phyloP scores from a whole-genome alignment of 1,284 basidiomycete species.

The Ceratobasidium sp. region DNA sequence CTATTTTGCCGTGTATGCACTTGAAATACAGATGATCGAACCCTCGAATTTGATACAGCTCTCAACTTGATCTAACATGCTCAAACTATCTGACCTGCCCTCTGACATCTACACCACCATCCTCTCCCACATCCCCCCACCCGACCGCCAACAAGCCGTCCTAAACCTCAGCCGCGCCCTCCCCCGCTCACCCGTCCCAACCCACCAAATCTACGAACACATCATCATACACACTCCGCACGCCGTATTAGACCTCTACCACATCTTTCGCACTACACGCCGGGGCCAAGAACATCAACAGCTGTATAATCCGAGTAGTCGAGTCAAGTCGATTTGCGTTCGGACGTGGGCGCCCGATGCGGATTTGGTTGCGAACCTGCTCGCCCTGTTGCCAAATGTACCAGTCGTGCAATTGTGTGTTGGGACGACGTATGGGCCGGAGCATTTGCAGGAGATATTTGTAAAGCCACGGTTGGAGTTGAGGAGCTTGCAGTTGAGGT shows the following conservation, averaged over 20 bases:
- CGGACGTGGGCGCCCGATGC: slow-evolving; percentile 71
- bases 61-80: neutral
- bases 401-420: slow-evolving; percentile 64
- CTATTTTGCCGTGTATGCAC: too few species aligned
- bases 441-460: slow-evolving; percentile 71
- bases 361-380: slow-evolving; percentile 67
- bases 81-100: slow-evolving; percentile 58
- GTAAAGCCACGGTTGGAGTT: slow-evolving; percentile 57
- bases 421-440: slow-evolving; percentile 72
- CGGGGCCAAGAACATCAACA: slow-evolving; percentile 5
- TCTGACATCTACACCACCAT: slow-evolving; percentile 69
- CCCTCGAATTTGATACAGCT: too few species aligned
- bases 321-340: slow-evolving; percentile 63
- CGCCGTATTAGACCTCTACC: slow-evolving; percentile 59
- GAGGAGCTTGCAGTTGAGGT: slow-evolving; percentile 64
- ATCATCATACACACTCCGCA: slow-evolving; percentile 65
- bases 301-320: slow-evolving; percentile 52
- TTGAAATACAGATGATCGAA: too few species aligned
- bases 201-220: slow-evolving; percentile 62
- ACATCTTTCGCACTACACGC: neutral
- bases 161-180: slow-evolving; percentile 67
- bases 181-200: slow-evolving; percentile 65
- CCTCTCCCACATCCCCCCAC: slow-evolving; percentile 59
- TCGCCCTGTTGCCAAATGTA: slow-evolving; percentile 64
- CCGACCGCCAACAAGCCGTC: slow-evolving; percentile 58